Conservation (phyloP, 768 basidiomycete species). For the Sporobolomyces phaffii region DNA sequence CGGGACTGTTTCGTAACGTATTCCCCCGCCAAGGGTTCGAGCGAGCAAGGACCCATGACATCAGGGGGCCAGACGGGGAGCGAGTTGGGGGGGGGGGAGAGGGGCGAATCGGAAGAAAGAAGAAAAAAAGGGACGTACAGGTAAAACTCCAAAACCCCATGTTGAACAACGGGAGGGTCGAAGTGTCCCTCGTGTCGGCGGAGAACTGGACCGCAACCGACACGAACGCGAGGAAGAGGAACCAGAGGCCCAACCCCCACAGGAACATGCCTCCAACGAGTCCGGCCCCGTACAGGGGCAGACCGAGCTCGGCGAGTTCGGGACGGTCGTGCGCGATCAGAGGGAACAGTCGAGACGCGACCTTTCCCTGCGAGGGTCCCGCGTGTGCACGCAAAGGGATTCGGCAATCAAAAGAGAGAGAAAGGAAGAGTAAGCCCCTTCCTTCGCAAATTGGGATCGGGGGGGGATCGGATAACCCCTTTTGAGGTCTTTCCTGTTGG, state of each 20-base stretch:
- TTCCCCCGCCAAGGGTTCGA: no score
- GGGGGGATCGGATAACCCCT: no score
- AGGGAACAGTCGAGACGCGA: constrained; percentile 35
- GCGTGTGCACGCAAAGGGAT: no score
- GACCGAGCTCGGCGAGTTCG: constrained; percentile 18
- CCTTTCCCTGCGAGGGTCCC: constrained; percentile 37
- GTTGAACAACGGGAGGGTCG: constrained; percentile 29
- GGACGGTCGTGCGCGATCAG: constrained; percentile 1
- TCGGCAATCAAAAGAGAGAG: no score
- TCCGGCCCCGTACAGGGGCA: constrained; percentile 32
- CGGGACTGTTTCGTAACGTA: no score
- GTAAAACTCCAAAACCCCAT: constrained; percentile 31
- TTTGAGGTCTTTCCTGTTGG: no score
- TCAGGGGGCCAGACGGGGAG: no score
- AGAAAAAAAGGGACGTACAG: neutral
- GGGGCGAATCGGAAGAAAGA: no score
- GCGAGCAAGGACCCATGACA: no score
- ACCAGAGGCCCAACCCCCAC: constrained; percentile 43
- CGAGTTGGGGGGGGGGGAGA: no score
- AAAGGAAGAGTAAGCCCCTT: no score
- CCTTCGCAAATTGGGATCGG: no score
- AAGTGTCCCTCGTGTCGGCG: neutral
- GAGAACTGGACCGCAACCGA: constrained; percentile 23
- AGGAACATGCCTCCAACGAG: constrained; percentile 35
- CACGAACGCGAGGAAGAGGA: constrained; percentile 37